Evolutionary conservation across 1,284 basidiomycete genomes (phyloP).

Genomic region (Trichosporon ovoides): DNA sequence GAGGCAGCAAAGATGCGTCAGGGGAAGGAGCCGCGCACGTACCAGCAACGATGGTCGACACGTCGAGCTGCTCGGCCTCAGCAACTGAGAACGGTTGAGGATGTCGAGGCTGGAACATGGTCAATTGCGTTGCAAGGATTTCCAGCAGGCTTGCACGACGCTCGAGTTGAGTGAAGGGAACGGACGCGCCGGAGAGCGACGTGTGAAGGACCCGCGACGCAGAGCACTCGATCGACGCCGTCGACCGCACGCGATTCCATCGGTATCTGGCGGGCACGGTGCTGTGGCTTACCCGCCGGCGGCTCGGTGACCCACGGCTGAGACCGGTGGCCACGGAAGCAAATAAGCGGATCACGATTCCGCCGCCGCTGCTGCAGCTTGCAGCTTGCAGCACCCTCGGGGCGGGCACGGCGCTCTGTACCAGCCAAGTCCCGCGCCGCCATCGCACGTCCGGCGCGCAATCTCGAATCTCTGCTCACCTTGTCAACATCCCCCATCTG

Average conservation of each 20-base stretch:
- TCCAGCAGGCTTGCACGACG: too few relatives aligned
- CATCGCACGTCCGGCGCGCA: not conserved
- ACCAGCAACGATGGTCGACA: constrained; percentile 67
- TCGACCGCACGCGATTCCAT: too few relatives aligned
- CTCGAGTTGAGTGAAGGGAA: not conserved
- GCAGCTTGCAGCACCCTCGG: too few relatives aligned
- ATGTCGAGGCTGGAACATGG: constrained; percentile 52
- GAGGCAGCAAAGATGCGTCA: too few relatives aligned
- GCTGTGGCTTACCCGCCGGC: not conserved
- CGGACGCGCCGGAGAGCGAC: not conserved
- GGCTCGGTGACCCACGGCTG: not conserved
- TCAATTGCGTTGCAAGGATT: too few relatives aligned
- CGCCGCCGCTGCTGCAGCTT: too few relatives aligned
- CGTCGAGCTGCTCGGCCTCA: constrained; percentile 63
- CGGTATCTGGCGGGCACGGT: not conserved
- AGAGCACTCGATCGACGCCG: not conserved
- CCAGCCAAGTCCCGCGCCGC: too few relatives aligned
- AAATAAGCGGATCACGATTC: not conserved
- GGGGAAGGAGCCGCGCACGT: not conserved
- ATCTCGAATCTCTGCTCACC: not conserved
- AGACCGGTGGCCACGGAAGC: not conserved
- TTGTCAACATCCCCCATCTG: not conserved
- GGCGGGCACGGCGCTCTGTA: too few relatives aligned
- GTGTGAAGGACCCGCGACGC: not conserved
- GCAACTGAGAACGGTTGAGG: constrained; percentile 67